Base-by-base conservation (phyloP, 306 rosid species). In the Sophora flavescens region DNA sequence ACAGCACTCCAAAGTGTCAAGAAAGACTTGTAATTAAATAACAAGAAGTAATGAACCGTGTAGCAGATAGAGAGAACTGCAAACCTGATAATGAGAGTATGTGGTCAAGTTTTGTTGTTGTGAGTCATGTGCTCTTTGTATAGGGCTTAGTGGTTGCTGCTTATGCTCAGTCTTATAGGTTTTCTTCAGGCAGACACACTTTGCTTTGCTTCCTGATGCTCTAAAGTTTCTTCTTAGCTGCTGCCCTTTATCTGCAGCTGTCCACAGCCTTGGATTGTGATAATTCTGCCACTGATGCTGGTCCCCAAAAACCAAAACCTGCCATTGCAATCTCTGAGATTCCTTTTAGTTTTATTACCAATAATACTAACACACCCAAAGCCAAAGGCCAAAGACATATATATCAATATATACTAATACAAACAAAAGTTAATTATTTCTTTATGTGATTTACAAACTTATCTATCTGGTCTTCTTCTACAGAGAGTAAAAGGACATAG, bases 291-390 rank as follows among this genome's bases (percentile, higher is more conserved):
- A 74, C 84, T 63, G 71, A 30, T 51, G 77, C 77, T 78, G 76
- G 89, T 88, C 87, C 87, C 85, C 13, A 83, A 65, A 74, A 59
- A 75, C 80, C 78, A 58, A 54, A 30, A 76, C 84, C 90, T 82
- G 88, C 80, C 74, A 75, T 78, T 75, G 38, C 78, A 80, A 74
- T 81, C 83, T 79, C 56, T 80, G 56, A 72, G 83, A 88, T 86
- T 82, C 84, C 88, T 48, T 77, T 47, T 47, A 11, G 52, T 47
- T 47, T 73, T 48, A 79, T 73, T 48, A 79, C 73, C 87, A 83
- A 63, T 26, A 82, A 76, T 61, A 38, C 51, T 74, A 74, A 57
- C 62, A 78, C 69, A 65, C 73, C 83, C 63, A 62, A 65, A 82
- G 53, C 83, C 63, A 62, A 65, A 82, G 53, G 67, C 83, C 67